These are phyloP conservation scores for Comarum palustre DNA, from an alignment of 306 rosid genomes.

Conservation along the genomic window DNA sequence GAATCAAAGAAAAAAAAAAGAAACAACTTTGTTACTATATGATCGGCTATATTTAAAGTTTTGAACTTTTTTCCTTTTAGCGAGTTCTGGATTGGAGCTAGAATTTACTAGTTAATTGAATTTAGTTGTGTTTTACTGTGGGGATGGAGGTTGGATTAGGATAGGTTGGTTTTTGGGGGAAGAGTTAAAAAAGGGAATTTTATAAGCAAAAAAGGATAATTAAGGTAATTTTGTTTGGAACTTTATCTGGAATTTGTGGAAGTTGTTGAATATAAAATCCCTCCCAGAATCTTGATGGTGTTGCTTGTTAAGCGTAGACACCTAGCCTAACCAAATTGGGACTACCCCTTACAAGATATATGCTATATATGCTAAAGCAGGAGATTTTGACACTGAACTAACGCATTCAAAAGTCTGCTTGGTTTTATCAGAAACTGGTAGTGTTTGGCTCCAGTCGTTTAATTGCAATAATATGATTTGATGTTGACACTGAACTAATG, in stretches of 20 bases:
- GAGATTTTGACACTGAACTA: not conserved
- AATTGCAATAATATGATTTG: not conserved
- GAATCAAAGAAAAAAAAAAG: not conserved
- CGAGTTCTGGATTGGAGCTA: not conserved
- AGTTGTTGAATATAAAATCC: not conserved
- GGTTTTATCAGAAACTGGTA: not conserved
- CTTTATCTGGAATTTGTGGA: conserved; percentile 4
- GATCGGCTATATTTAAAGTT: not conserved
- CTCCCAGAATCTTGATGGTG: not conserved
- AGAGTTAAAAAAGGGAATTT: not conserved
- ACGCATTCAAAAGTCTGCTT: not conserved
- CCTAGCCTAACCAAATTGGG: not conserved
- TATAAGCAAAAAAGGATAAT: not conserved
- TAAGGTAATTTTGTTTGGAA: not conserved
- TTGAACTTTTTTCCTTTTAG: not conserved
- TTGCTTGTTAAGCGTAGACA: not conserved
- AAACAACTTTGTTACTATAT: not conserved
- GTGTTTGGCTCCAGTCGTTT: not conserved
- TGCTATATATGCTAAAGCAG: not conserved
- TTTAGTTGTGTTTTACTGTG: not conserved
- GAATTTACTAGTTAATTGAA: not conserved
- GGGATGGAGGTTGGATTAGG: not conserved
- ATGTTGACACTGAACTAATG: not conserved
- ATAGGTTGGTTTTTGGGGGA: not conserved
- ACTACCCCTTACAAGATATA: not conserved